These are phyloP conservation scores for Pseudocercospora macadamiae DNA, from an alignment of 2,329 filamentous ascomycete species.

Conservation along the genomic window DNA sequence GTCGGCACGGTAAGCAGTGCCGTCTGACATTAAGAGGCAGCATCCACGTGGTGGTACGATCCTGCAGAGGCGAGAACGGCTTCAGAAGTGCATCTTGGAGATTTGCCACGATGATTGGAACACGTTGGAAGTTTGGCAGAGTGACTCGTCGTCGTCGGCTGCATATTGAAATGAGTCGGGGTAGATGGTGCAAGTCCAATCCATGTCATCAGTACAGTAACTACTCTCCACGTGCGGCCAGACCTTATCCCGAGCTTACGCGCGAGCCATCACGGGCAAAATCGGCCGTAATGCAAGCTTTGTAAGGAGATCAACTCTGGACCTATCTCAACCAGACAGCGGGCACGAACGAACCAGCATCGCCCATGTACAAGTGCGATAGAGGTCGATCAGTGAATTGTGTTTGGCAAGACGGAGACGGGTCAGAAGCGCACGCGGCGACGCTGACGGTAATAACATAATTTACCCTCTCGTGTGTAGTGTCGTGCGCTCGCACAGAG, in stretches of 20 bases:
- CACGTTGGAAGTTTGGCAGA: slow-evolving; percentile 2
- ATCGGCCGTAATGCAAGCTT: not conserved
- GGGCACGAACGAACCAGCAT: not conserved
- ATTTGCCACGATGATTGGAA: slow-evolving; percentile 1
- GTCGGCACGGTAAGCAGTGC: not conserved
- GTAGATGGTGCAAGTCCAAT: slow-evolving; percentile 1
- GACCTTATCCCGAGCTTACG: slow-evolving; percentile 5
- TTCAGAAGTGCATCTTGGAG: not conserved
- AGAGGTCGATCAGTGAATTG: not conserved
- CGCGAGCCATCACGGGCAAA: slow-evolving; percentile 2
- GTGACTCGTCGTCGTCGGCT: slow-evolving; percentile 3
- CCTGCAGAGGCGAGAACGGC: not conserved
- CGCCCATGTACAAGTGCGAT: not conserved
- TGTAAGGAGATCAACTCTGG: not conserved
- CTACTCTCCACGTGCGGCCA: slow-evolving; percentile 4
- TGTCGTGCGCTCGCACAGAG: not conserved
- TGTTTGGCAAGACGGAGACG: not conserved
- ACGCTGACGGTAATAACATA: not conserved
- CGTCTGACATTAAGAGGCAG: slow-evolving; percentile 2
- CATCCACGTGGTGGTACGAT: slow-evolving; percentile 4
- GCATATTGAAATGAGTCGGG: slow-evolving; percentile 3
- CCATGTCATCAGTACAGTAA: too few species aligned
- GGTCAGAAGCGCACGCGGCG: not conserved
- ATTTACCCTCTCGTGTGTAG: not conserved
- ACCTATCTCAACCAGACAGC: not conserved